Conservation (phyloP, 768 basidiomycete species). For the Trametes punicea region DNA sequence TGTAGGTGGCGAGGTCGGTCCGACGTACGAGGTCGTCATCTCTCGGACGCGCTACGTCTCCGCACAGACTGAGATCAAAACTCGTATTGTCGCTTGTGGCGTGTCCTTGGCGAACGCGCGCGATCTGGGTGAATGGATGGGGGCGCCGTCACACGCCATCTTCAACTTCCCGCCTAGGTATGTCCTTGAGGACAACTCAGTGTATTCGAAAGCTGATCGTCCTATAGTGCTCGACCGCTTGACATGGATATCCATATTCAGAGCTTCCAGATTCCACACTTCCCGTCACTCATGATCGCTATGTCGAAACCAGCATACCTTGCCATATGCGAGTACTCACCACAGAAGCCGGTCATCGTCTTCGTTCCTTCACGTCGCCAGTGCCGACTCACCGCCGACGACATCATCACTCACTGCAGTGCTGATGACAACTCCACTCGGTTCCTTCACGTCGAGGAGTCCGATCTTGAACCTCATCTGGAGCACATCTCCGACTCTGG, state of each 20-base stretch:
- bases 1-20: conserved; percentile 91
- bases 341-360: conserved; percentile 81
- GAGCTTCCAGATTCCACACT: conserved; percentile 94
- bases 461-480: conserved; percentile 82
- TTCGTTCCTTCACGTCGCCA: conserved; percentile 94
- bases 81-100: conserved; percentile 91
- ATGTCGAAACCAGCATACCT: conserved; percentile 99
- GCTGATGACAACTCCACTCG: conserved; percentile 82
- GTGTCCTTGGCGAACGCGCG: conserved; percentile 95
- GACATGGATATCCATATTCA: conserved; percentile 98
- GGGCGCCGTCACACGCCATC: conserved; percentile 86
- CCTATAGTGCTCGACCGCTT: conserved; percentile 80
- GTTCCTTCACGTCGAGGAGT: conserved; percentile 86
- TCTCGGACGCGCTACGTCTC: conserved; percentile 97
- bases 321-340: conserved; percentile 83
- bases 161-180: conserved; percentile 97
- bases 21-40: conserved; percentile 94
- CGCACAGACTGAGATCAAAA: conserved; percentile 88
- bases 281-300: conserved; percentile 96
- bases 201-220: background rate
- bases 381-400: conserved; percentile 90
- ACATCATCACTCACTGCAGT: conserved; percentile 82
- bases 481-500: conserved; percentile 77
- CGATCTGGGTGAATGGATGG: conserved; percentile 98
- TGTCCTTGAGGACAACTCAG: conserved; percentile 18